These are phyloP conservation scores for Beta lomatogona DNA, from an alignment of 179 eudicot species.

Conservation along the genomic window DNA sequence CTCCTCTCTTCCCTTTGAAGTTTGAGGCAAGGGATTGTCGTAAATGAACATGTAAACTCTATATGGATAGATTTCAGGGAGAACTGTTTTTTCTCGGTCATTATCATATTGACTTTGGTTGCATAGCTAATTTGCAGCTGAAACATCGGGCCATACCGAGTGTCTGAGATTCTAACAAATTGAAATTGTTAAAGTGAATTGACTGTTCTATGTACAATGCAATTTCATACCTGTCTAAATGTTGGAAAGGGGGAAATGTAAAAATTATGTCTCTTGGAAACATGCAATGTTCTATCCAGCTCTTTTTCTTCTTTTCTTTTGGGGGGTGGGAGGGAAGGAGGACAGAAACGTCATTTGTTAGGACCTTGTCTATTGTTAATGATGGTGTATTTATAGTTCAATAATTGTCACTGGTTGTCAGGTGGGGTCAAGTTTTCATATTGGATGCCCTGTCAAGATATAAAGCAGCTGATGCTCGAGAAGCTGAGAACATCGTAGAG, in stretches of 20 bases:
- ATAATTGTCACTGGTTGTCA: slow-evolving; percentile 30
- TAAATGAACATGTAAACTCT: neutral
- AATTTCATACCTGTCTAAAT: neutral
- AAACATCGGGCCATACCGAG: neutral
- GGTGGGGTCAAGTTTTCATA: slow-evolving; percentile 99
- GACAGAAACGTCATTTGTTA: neutral
- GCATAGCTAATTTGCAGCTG: neutral
- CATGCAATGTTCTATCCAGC: neutral
- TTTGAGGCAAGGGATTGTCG: neutral
- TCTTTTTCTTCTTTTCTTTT: neutral
- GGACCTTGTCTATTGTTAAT: neutral
- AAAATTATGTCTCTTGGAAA: too few relatives aligned
- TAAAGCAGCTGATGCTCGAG: slow-evolving; percentile 96
- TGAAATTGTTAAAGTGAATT: neutral
- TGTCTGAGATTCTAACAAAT: neutral
- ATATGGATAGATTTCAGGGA: neutral
- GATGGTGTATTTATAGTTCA: neutral
- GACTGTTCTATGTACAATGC: neutral
- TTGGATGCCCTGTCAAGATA: slow-evolving; percentile 93
- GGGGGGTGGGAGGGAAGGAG: neutral
- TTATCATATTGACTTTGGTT: neutral
- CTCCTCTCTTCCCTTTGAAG: neutral
- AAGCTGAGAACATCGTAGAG: slow-evolving; percentile 98
- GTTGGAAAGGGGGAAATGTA: neutral
- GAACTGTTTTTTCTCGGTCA: neutral